These are phyloP conservation scores for Euphorbia pulcherrima DNA, from an alignment of 345 rosid species.

Conservation along the genomic window DNA sequence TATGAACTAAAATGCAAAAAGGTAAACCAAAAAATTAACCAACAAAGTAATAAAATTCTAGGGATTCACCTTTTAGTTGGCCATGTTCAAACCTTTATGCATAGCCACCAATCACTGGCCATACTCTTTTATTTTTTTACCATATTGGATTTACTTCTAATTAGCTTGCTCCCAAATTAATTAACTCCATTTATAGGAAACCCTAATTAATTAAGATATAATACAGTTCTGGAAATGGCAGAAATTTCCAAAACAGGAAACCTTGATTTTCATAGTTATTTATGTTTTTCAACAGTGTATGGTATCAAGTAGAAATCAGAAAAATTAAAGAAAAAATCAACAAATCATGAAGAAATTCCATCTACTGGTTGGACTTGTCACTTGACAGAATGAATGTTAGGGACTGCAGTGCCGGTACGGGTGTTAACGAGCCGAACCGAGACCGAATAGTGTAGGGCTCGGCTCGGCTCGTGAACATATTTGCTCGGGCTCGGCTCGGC, in stretches of 20 bases:
- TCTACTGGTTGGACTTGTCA: not conserved
- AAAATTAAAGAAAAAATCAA: too few relatives aligned
- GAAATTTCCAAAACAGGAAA: not conserved
- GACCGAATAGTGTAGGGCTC: too few relatives aligned
- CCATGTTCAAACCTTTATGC: not conserved
- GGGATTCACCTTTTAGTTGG: not conserved
- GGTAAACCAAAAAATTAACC: not conserved
- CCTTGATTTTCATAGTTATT: not conserved
- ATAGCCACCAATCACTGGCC: not conserved
- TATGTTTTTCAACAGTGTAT: not conserved
- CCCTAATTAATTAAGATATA: not conserved
- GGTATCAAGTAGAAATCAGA: not conserved
- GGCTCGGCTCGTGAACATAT: too few relatives aligned
- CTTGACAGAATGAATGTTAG: not conserved
- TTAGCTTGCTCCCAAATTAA: not conserved
- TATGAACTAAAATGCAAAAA: too few relatives aligned
- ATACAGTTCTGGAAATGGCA: not conserved
- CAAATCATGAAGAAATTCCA: not conserved
- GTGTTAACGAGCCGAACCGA: too few relatives aligned
- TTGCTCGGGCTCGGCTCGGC: too few relatives aligned
- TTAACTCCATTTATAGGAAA: too few relatives aligned
- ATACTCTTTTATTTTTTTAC: not conserved
- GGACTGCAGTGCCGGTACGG: too few relatives aligned
- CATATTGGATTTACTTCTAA: not conserved
- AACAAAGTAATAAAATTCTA: not conserved